Evolutionary conservation across 805 yeast species (phyloP), one percentile per base, ranked within the genome.

Genomic region (Jamesozyma rosinii): DNA sequence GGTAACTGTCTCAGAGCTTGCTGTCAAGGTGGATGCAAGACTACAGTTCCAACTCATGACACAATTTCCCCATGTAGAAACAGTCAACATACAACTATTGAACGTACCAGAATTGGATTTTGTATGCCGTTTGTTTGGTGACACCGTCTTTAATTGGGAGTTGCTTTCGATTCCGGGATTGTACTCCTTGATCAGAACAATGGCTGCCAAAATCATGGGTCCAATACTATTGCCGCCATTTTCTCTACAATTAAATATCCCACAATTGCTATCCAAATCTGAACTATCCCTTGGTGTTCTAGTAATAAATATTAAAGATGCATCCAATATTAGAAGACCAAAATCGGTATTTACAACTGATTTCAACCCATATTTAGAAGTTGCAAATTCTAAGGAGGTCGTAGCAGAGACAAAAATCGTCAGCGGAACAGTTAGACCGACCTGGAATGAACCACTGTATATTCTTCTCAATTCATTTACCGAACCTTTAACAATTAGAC

Each of bases 21-120:
- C 95, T 0, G 82, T 88, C 61, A 73, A 69, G 48, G 85, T 83
- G 13, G 70, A 77, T 50, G 74, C 80, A 40, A 75, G 97, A 62
- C 76, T 90, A 42, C 72, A 95, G 57, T 63, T 92, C 59, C 82
- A 88, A 71, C 79, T 90, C 81, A 89, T 85, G 82, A 60, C 85
- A 4, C 71, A 83, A 10, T 87, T 83, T 63, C 98, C 98, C 3
- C 97, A 90, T 64, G 71, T 90, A 49, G 92, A 90, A 60, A 88
- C 95, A 1, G 77, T 88, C 17, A 88, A 83, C 57, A 76, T 90
- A 21, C 79, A 95, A 13, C 68, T 92, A 52, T 70, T 87, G 65
- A 88, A 84, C 46, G 80, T 90, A 24, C 96, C 97, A 9, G 74
- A 79, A 49, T 76, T 89, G 63, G 97, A 92, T 64, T 90, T 88